Evolutionary conservation across 2,329 filamentous ascomycete species (phyloP).

Genomic region (Akanthomyces uredinophilus): DNA sequence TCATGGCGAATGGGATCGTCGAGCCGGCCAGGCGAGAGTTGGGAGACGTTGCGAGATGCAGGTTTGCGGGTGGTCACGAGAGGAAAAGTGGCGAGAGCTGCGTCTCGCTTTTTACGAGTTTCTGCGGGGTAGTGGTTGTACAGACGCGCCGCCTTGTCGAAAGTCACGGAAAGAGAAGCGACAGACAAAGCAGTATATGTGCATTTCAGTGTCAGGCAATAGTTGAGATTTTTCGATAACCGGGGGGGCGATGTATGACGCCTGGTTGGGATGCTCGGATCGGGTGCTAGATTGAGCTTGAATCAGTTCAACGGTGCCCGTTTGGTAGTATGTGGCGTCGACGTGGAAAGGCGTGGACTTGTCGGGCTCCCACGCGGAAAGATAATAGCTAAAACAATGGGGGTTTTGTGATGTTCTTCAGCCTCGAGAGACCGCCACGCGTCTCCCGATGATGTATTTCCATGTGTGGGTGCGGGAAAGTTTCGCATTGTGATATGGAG

Average conservation of each 20-base stretch:
- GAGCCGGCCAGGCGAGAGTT: not conserved
- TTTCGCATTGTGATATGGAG: not conserved
- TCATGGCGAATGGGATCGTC: not conserved
- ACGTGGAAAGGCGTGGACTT: too few relatives aligned
- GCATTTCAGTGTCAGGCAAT: not conserved
- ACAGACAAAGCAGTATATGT: not conserved
- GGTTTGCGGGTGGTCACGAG: not conserved
- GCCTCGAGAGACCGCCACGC: too few relatives aligned
- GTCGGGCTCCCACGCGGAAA: too few relatives aligned
- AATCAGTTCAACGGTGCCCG: too few relatives aligned
- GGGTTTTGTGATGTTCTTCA: too few relatives aligned
- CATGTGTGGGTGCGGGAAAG: not conserved
- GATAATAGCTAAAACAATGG: too few relatives aligned
- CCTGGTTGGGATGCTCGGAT: too few relatives aligned
- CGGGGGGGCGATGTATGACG: too few relatives aligned
- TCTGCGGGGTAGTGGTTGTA: conserved; percentile 7
- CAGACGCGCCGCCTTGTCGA: not conserved
- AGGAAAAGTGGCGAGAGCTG: conserved; percentile 10
- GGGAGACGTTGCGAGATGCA: not conserved
- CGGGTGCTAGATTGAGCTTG: too few relatives aligned
- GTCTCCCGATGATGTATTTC: too few relatives aligned
- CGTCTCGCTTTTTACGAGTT: not conserved
- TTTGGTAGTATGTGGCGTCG: too few relatives aligned
- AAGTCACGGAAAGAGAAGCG: not conserved
- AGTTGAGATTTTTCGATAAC: too few relatives aligned